Percentiles rank a stretch among this genome's conserved stretches.
Conservation (phyloP, 805 yeast species). For the Candida golubevii region DNA sequence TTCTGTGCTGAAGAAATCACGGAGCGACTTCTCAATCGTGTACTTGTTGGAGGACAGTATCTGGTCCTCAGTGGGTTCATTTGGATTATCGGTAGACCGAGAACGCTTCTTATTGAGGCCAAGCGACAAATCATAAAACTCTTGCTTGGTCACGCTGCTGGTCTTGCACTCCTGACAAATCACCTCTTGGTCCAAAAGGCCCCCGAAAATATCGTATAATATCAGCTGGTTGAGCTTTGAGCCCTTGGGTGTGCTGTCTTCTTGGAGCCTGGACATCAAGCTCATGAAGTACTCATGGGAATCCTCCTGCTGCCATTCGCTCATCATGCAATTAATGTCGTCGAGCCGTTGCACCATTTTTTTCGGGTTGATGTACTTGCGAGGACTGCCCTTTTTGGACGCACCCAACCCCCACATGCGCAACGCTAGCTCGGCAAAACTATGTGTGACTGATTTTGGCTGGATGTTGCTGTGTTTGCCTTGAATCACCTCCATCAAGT, state of each 20-base stretch:
- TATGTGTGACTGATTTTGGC: constrained; percentile 57
- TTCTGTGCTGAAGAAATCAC: constrained; percentile 82
- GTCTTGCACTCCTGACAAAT: constrained; percentile 80
- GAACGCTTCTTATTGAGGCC: constrained; percentile 53
- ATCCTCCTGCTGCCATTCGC: constrained; percentile 97
- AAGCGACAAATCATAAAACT: constrained; percentile 86
- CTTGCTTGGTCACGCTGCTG: constrained; percentile 83
- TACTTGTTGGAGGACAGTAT: constrained; percentile 26
- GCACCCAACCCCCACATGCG: constrained; percentile 62
- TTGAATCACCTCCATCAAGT: constrained; percentile 59
- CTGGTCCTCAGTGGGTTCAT: not conserved
- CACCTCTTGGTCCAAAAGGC: constrained; percentile 77
- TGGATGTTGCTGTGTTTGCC: constrained; percentile 46
- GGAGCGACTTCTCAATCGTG: constrained; percentile 69
- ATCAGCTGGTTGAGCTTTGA: constrained; percentile 74
- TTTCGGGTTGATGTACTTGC: constrained; percentile 65
- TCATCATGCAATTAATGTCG: constrained; percentile 93
- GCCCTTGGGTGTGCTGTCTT: constrained; percentile 91
- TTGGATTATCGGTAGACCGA: constrained; percentile 5
- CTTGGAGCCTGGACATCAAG: constrained; percentile 79
- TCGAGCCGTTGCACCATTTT: constrained; percentile 64
- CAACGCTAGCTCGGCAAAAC: constrained; percentile 62
- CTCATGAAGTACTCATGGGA: constrained; percentile 97
- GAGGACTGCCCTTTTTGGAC: constrained; percentile 20
- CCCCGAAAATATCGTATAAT: constrained; percentile 92